phyloP scores from a whole-genome alignment of 495 filamentous ascomycete species.

The Aspergillus homomorphus region DNA sequence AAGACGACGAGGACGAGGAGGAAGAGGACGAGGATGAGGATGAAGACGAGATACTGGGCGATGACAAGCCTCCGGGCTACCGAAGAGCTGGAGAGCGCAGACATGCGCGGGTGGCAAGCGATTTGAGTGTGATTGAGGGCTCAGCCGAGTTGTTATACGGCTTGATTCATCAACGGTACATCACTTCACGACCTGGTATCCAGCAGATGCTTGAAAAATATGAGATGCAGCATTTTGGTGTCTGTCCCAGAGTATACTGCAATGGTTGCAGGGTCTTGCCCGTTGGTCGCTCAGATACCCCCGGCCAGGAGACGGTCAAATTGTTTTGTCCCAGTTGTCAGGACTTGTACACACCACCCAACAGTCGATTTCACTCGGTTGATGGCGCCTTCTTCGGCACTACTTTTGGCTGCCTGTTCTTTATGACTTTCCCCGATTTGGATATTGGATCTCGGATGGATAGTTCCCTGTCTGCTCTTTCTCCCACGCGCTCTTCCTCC shows the following conservation, averaged over 20 bases:
- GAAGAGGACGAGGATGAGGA: constrained; percentile 76
- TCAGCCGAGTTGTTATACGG: constrained; percentile 97
- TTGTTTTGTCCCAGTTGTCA: constrained; percentile 96
- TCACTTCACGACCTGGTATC: constrained; percentile 94
- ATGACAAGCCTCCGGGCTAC: constrained; percentile 58
- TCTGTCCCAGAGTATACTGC: constrained; percentile 88
- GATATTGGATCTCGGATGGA: constrained; percentile 56
- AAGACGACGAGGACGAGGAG: constrained; percentile 81
- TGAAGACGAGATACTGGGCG: constrained; percentile 69
- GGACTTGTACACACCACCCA: constrained; percentile 95
- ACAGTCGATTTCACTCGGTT: constrained; percentile 96
- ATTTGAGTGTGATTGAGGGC: constrained; percentile 91
- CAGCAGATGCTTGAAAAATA: constrained; percentile 99
- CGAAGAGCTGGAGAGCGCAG: constrained; percentile 63
- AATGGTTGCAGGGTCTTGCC: constrained; percentile 83
- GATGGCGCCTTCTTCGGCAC: constrained; percentile 98
- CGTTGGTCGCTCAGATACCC: constrained; percentile 88
- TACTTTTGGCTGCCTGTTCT: constrained; percentile 91
- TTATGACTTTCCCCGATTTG: constrained; percentile 96
- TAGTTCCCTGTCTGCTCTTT: constrained; percentile 14
- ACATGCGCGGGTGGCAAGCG: constrained; percentile 83
- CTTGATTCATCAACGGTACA: constrained; percentile 96
- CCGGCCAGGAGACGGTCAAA: constrained; percentile 96
- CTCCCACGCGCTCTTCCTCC: constrained; percentile 35
- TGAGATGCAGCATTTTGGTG: constrained; percentile 90